Evolutionary conservation across 768 basidiomycete species (phyloP), one percentile per base, ranked within the genome.

Genomic region (Auriscalpium vulgare): DNA sequence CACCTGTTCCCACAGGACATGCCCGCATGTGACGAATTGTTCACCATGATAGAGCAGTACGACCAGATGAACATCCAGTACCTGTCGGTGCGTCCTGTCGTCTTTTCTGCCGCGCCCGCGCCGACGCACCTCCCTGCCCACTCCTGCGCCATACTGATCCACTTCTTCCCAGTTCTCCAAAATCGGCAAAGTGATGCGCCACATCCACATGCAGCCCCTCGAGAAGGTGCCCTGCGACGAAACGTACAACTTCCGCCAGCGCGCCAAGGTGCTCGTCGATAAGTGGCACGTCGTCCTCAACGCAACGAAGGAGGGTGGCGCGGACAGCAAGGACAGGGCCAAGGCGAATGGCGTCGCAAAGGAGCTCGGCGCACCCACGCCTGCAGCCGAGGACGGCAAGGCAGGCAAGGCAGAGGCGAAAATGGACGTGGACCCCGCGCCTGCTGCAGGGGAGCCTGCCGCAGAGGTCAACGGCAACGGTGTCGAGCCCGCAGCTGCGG

Each of bases 181-280:
- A 70, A 87, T 89, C 60, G 84, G 82, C 69, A 87, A 87, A 74
- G 90, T 94, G 37, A 90, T 94, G 88, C 88, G 89, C 63, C 88
- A 91, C 70, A 88, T 94, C 63, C 75, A 84, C 29, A 75, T 78
- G 8, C 76, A 88, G 8, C 46, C 68, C 6, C 69, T 73, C 37
- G 75, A 76, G 16, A 78, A 74, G 63, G 80, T 91, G 17, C 87
- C 89, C 5, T 74, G 74, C 40, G 76, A 82, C 59, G 77, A 81
- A 50, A 83, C 90, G 64, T 80, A 82, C 75, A 77, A 84, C 59
- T 87, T 92, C 75, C 79, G 81, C 36, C 78, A 82, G 8, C 82
- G 90, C 23, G 84, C 87, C 11, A 77, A 79, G 59, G 79, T 76
- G 23, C 74, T 92, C 16, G 84, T 91, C 58, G 78, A 84, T 58